phyloP scores from a whole-genome alignment of 2,329 filamentous ascomycete species.

The Pezicula neosporulosa region DNA sequence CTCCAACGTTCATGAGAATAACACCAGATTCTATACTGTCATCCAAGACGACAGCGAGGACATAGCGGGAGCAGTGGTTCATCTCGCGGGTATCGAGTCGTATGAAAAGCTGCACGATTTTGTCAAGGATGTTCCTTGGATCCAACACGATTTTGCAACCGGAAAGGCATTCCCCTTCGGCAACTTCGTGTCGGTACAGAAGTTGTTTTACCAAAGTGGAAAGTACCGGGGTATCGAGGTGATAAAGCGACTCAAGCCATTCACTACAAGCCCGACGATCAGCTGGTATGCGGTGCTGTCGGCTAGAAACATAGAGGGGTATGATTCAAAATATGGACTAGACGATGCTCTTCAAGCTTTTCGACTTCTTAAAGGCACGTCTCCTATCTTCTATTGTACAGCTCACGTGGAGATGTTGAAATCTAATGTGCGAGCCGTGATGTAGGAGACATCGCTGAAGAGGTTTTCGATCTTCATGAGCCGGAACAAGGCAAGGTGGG shows the following conservation, averaged over 20 bases:
- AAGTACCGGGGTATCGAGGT: background rate
- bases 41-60: background rate
- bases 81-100: background rate
- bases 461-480: background rate
- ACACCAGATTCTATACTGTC: background rate
- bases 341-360: background rate
- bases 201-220: background rate
- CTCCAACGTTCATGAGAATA: background rate
- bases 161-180: background rate
- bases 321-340: background rate
- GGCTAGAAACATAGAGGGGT: background rate
- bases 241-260: background rate
- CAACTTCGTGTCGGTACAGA: background rate
- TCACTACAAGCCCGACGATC: background rate
- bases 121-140: background rate
- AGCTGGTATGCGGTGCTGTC: background rate
- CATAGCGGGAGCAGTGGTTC: background rate
- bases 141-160: background rate
- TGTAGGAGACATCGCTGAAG: background rate
- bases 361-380: background rate
- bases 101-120: background rate
- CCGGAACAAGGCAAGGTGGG: background rate
- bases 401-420: background rate
- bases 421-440: background rate
- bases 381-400: background rate